Conservation (phyloP, 2,329 filamentous ascomycete genomes). For the Aspergillus sp. region DNA sequence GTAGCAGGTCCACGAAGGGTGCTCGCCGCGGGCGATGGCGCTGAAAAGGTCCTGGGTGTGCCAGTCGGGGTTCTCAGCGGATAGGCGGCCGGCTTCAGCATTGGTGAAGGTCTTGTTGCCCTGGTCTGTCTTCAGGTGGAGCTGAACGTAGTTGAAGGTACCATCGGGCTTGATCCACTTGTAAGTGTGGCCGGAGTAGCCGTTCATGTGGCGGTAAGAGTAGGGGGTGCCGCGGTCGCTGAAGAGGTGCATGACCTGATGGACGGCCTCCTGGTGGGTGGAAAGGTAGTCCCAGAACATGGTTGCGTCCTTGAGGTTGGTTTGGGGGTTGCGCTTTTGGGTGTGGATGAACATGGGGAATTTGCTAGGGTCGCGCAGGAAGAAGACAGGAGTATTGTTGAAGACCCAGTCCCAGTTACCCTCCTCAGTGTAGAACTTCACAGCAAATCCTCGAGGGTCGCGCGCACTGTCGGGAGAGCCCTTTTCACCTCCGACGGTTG, state of each 20-base stretch:
- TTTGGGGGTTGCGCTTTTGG: constrained; percentile 71
- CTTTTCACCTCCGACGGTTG: constrained; percentile 72
- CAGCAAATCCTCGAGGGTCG: constrained; percentile 70
- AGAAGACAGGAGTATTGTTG: constrained; percentile 75
- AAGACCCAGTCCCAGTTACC: constrained; percentile 73
- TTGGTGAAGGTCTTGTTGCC: constrained; percentile 61
- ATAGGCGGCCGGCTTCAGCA: constrained; percentile 56
- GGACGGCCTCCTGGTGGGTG: constrained; percentile 62
- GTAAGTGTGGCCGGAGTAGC: constrained; percentile 66
- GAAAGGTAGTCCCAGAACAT: constrained; percentile 69
- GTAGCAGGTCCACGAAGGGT: constrained; percentile 64
- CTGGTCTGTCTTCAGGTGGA: constrained; percentile 64
- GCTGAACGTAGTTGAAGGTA: constrained; percentile 64
- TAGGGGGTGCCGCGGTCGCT: constrained; percentile 66
- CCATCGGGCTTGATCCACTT: constrained; percentile 68
- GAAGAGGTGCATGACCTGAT: constrained; percentile 67
- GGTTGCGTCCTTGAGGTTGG: constrained; percentile 67
- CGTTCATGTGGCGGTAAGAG: constrained; percentile 66
- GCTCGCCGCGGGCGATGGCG: constrained; percentile 61
- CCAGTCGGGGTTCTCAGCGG: constrained; percentile 61
- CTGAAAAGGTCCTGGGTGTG: constrained; percentile 65
- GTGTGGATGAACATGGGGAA: constrained; percentile 74
- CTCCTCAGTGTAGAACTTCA: constrained; percentile 72
- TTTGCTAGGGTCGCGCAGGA: constrained; percentile 71
- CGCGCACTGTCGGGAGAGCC: constrained; percentile 71